Evolutionary conservation across 768 basidiomycete genomes (phyloP), one percentile per base, ranked within the genome.

Genomic region (Mycena haematopus): DNA sequence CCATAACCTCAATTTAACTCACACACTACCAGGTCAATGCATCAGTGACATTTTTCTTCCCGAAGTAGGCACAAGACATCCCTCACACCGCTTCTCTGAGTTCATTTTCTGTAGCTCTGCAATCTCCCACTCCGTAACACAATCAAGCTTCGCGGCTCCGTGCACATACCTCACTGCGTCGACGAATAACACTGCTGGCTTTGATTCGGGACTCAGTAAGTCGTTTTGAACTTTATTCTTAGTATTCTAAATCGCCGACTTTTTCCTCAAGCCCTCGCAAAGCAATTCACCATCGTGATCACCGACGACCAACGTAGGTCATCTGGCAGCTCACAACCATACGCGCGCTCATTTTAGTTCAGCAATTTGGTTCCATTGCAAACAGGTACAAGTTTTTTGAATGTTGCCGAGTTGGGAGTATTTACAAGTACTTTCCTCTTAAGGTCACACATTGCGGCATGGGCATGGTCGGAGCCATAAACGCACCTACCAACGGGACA

Each of bases 361-460:
- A 86, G 83, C 84, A 21, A 82, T 86, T 58, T 86, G 80, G 80
- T 85, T 80, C 81, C 80, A 81, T 69, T 85, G 84, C 76, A 84
- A 84, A 71, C 72, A 75, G 58, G 76, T 76, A 38, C 53, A 19
- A 11, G 56, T 31, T 35, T 29, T 22, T 33, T 40, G 1, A 31
- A 11, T 27, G 6, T 46, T 31, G 31, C 22, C 19, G 13, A 35
- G 33, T 10, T 22, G 21, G 35, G 31, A 36, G 27, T 44, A 8
- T 40, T 33, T 10, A 31, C 11, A 36, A 36, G 36, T 13, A 15
- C 24, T 60, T 31, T 54, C 21, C 35, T 24, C 11, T 33, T 15
- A 49, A 75, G 70, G 53, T 68, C 11, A 42, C 36, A 3, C 84
- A 86, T 69, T 86, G 85, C 66, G 81, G 80, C n/a, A 56, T 76